Percentiles rank a stretch among this genome's conserved stretches.
phyloP scores from a whole-genome alignment of 495 filamentous ascomycete genomes.

The Penicillium soppii region DNA sequence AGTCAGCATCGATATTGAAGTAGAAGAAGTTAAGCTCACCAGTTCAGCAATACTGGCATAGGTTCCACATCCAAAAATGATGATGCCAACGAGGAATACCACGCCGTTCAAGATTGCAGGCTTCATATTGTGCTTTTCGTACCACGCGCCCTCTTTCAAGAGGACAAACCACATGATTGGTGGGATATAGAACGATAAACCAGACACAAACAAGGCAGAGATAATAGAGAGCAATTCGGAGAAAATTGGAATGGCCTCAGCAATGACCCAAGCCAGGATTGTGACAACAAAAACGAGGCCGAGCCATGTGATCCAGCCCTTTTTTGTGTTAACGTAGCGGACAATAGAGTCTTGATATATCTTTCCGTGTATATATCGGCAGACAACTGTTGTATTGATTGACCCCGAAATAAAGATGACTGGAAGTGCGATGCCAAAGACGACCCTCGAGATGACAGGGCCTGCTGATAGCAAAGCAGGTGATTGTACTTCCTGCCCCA shows the following conservation, averaged over 20 bases:
- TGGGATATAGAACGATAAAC: conserved; percentile 64
- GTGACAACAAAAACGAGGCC: conserved; percentile 51
- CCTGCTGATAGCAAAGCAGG: conserved; percentile 66
- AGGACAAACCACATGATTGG: conserved; percentile 63
- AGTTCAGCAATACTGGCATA: conserved; percentile 42
- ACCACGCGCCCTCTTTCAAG: conserved; percentile 36
- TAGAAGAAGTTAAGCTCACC: conserved; percentile 15
- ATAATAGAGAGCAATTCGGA: conserved; percentile 56
- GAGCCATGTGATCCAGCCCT: conserved; percentile 56
- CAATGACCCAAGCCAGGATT: conserved; percentile 61
- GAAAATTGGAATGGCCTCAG: conserved; percentile 66
- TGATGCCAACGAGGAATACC: conserved; percentile 30
- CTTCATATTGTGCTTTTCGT: conserved; percentile 13
- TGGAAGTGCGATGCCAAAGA: conserved; percentile 69
- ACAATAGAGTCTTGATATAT: conserved; percentile 49
- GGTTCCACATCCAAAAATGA: conserved; percentile 52
- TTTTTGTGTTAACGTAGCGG: conserved; percentile 55
- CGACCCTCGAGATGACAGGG: conserved; percentile 57
- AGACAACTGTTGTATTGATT: conserved; percentile 59
- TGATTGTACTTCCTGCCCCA: conserved; percentile 59
- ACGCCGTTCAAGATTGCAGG: conserved; percentile 5
- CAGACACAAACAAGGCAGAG: conserved; percentile 61
- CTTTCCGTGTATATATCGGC: conserved; percentile 60
- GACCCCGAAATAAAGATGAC: conserved; percentile 66
- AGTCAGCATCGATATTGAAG: neutral